A percentile compares a stretch with the other conserved stretches of the same genome.
Conservation (phyloP, 257 asterid species). For the Plantago ovata region DNA sequence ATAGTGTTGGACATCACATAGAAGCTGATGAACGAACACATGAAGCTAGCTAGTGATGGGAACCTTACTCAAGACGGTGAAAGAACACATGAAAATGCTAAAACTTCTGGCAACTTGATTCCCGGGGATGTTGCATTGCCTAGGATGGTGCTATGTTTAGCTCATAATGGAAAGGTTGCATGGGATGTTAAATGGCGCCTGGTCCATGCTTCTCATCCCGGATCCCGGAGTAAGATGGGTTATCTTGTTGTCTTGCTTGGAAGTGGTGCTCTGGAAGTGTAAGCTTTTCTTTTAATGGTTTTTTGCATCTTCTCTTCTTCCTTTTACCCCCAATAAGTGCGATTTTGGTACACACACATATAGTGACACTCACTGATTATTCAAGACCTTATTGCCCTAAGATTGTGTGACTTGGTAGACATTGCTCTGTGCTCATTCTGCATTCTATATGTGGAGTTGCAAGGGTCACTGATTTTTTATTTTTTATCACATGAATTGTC, state of each 20-base stretch:
- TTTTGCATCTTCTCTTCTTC: background rate
- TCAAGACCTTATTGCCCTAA: background rate
- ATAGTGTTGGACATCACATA: too few species aligned
- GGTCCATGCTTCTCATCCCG: constrained; percentile 32
- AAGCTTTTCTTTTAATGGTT: constrained; percentile 29
- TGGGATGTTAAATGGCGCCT: constrained; percentile 98
- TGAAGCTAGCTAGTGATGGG: too few species aligned
- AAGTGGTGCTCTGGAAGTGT: constrained; percentile 96
- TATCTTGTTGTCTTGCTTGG: constrained; percentile 92
- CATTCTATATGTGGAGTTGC: too few species aligned
- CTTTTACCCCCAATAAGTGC: background rate
- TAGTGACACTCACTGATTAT: background rate
- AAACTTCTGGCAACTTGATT: constrained; percentile 26
- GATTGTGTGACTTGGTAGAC: constrained; percentile 10
- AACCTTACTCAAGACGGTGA: constrained; percentile 13
- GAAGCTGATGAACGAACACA: too few species aligned
- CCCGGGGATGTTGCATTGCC: constrained; percentile 70
- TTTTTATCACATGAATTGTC: too few species aligned
- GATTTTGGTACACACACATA: background rate
- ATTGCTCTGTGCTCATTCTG: background rate
- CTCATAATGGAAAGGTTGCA: constrained; percentile 90
- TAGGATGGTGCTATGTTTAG: constrained; percentile 78
- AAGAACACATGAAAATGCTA: constrained; percentile 20
- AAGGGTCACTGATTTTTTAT: too few species aligned
- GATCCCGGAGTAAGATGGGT: constrained; percentile 70